Percentiles rank a stretch among this genome's conserved stretches.
These are phyloP conservation scores for Comarum palustre DNA, from an alignment of 306 rosid genomes.

Conservation along the genomic window DNA sequence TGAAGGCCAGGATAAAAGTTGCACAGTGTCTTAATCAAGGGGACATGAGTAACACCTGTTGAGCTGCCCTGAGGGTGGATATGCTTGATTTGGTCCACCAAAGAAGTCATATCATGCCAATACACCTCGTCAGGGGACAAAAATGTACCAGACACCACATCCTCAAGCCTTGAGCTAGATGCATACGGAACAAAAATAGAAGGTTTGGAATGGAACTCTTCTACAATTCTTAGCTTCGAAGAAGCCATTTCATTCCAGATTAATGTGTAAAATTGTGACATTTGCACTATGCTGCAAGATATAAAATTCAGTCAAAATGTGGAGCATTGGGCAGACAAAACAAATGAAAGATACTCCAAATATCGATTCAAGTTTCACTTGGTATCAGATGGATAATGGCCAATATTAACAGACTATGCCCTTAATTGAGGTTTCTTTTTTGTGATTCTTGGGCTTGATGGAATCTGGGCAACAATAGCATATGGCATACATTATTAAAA, in stretches of 20 bases:
- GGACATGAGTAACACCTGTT: conserved; percentile 27
- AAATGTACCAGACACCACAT: conserved; percentile 64
- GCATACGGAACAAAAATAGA: conserved; percentile 66
- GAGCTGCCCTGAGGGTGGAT: conserved; percentile 34
- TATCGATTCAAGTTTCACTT: neutral
- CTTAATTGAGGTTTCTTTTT: neutral
- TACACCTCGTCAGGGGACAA: conserved; percentile 59
- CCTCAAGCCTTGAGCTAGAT: conserved; percentile 42
- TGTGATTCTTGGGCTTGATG: neutral
- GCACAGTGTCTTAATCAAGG: conserved; percentile 53
- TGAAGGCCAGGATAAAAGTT: conserved; percentile 67
- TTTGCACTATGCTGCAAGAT: conserved; percentile 63
- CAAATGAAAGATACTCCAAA: neutral
- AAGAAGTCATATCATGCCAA: conserved; percentile 76
- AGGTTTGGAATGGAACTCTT: conserved; percentile 63
- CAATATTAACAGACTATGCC: neutral
- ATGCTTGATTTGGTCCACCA: conserved; percentile 45
- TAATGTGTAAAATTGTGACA: conserved; percentile 67
- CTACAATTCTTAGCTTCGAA: conserved; percentile 50
- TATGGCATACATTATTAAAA: neutral
- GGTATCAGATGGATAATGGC: neutral
- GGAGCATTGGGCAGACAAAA: conserved; percentile 5
- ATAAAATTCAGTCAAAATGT: conserved; percentile 15
- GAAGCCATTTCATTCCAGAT: conserved; percentile 73
- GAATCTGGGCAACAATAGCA: neutral